phyloP scores from a whole-genome alignment of 176 grass and related monocot genomes.

The Cenchrus purpureus region DNA sequence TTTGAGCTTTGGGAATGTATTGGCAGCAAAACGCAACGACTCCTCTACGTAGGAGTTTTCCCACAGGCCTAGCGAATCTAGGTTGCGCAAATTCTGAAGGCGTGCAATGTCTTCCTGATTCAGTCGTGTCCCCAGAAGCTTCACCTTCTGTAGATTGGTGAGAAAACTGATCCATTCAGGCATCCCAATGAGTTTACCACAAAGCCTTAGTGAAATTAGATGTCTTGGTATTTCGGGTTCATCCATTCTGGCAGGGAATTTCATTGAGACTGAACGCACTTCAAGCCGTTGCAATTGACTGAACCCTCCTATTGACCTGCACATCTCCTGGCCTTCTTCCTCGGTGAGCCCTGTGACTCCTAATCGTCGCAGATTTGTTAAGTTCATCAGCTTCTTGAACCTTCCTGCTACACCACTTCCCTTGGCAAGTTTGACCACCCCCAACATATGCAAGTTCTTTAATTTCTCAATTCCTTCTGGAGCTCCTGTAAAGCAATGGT shows the following conservation, averaged over 20 bases:
- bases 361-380: slow-evolving; percentile 29
- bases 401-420: slow-evolving; percentile 20
- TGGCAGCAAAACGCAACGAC: slow-evolving; percentile 12
- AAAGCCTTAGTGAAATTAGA: slow-evolving; percentile 28
- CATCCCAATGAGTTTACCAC: slow-evolving; percentile 4
- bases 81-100: slow-evolving; percentile 25
- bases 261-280: slow-evolving; percentile 20
- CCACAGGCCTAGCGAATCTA: slow-evolving; percentile 34
- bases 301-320: slow-evolving; percentile 25
- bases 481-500: neutral
- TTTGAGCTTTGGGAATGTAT: slow-evolving; percentile 43
- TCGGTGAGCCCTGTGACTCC: neutral
- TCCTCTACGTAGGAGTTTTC: slow-evolving; percentile 27
- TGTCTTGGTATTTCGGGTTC: slow-evolving; percentile 24
- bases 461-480: slow-evolving; percentile 33
- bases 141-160: slow-evolving; percentile 32
- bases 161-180: slow-evolving; percentile 37
- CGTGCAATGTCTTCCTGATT: slow-evolving; percentile 21
- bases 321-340: slow-evolving; percentile 17
- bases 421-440: slow-evolving; percentile 22
- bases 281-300: slow-evolving; percentile 33
- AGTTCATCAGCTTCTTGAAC: slow-evolving; percentile 19
- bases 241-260: slow-evolving; percentile 9
- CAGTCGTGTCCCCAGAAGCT: slow-evolving; percentile 18
- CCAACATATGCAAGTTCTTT: slow-evolving; percentile 36